Base-by-base conservation (phyloP, 148 eudicot genomes). In the Polygonum maritimum region DNA sequence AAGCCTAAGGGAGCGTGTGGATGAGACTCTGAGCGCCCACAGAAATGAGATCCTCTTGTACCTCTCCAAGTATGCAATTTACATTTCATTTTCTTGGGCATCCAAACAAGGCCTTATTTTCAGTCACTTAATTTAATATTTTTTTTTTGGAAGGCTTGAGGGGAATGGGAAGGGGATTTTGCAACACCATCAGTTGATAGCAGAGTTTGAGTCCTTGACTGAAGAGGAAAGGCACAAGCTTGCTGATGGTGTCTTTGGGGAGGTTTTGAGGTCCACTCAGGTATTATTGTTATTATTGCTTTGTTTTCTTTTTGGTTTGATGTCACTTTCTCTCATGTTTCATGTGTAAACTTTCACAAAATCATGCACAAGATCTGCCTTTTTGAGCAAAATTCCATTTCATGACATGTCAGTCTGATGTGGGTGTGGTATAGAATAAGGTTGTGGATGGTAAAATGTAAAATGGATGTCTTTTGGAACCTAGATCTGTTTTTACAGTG, bases 201-300 rank as follows among this genome's bases (percentile, higher is more conserved):
- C 97, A 63, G 99, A 88, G 76, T 88, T 90, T 75, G 97, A 95
- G 71, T 82, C 83, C 9, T 78, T 87, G 69, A 35, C 85, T 26
- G 54, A 78, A 65, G 84, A 71, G 2, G 89, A 81, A 62, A 86
- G 88, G 52, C 74, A 80, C 16, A 87, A 81, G 75, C 85, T 92
- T 33, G 76, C 81, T 45, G 99, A 88, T 80, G 97, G 93, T 60
- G 92, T 88, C 65, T 95, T 95, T 80, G 89, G 85, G 48, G 97
- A 95, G 79, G 83, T 92, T 80, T 81, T 95, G 71, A 95, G 89
- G 80, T 87, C 86, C 79, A 86, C 99, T 1, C 98, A 94, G 95
- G 98, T 91, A 63, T 47, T 48, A 0, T 18, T 16, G 16, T 3
- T 12, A 8, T 16, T 16, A 51, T 57, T 57, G 6, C 63, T 19